These are phyloP conservation scores for Fusarium mangiferae DNA, from an alignment of 2,329 filamentous ascomycete species.

Conservation along the genomic window DNA sequence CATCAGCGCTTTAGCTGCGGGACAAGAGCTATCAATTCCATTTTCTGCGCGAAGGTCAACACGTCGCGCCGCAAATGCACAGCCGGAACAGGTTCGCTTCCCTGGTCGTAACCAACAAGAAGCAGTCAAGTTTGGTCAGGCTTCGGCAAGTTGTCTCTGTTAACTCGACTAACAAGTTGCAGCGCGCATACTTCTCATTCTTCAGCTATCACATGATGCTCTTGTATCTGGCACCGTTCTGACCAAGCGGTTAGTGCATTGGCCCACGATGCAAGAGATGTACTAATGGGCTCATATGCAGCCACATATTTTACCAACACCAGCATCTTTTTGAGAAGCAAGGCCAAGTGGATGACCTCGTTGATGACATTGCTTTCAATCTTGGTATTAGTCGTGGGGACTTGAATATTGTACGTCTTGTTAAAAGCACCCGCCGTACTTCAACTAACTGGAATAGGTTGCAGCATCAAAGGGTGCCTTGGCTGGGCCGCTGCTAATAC, in stretches of 20 bases:
- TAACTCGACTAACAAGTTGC: neutral
- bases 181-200: conserved; percentile 68
- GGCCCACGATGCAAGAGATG: neutral
- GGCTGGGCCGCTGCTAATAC: conserved; percentile 65
- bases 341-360: conserved; percentile 72
- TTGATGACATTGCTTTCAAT: conserved; percentile 79
- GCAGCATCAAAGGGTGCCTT: conserved; percentile 80
- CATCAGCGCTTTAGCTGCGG: conserved; percentile 41
- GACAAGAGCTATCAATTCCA: conserved; percentile 43
- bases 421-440: no score
- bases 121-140: conserved; percentile 62
- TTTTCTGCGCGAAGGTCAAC: conserved; percentile 39
- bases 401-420: conserved; percentile 73
- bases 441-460: conserved; percentile 58
- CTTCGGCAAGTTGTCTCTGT: neutral
- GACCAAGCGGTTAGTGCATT: conserved; percentile 68
- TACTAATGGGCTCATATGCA: conserved; percentile 48
- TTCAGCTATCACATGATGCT: conserved; percentile 69
- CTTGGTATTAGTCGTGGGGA: conserved; percentile 71
- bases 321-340: conserved; percentile 78
- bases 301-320: conserved; percentile 84
- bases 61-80: conserved; percentile 9
- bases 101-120: conserved; percentile 61
- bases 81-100: conserved; percentile 50
- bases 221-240: conserved; percentile 64